Base-by-base conservation (phyloP, 495 filamentous ascomycete species). In the Amphirosellinia nigrospora region DNA sequence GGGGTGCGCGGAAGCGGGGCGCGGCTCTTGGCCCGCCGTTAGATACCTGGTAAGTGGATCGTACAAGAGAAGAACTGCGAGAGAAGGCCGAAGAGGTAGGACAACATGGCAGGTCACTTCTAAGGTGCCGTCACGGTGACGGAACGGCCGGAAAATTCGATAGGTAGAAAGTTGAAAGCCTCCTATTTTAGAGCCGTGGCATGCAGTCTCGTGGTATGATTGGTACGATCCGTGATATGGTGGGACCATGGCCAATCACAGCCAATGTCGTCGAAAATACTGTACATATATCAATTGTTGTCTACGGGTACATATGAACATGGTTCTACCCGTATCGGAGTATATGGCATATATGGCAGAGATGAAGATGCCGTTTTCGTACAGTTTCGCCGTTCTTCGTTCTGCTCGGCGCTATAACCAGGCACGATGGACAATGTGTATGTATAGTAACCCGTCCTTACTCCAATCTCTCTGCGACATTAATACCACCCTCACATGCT, bases 1-100 rank as follows among this genome's bases (percentile, higher is more conserved):
- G 78, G 78, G 8, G 75, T 79, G 23, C 79, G 80, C n/a, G 68
- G 74, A 55, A 80, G 73, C 56, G 70, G 70, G 71, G 16, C 50
- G 52, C 55, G 71, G 75, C 46, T 46, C 68, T 21, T 32, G 48
- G 34, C 68, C 58, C 10, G 73, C 59, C 30, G 72, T 71, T 19
- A 76, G 59, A 63, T 74, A 74, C 15, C 70, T 68, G 28, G 64
- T 36, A 8, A 74, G 46, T 26, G 77, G 77, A 58, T 79, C 71
- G 28, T 74, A 76, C 9, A 66, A 30, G 56, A 74, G 72, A 1
- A 75, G 60, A 52, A 79, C 9, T 21, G 75, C 77, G 41, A 78
- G 41, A 78, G 64, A 23, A 72, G 55, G 19, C 66, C 75, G 64
- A 78, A 56, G 26, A 76, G 36, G 64, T 78, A 79, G n/a, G 75